Evolutionary conservation across 441 rosid species (phyloP).

Genomic region (Daphne laureola): DNA sequence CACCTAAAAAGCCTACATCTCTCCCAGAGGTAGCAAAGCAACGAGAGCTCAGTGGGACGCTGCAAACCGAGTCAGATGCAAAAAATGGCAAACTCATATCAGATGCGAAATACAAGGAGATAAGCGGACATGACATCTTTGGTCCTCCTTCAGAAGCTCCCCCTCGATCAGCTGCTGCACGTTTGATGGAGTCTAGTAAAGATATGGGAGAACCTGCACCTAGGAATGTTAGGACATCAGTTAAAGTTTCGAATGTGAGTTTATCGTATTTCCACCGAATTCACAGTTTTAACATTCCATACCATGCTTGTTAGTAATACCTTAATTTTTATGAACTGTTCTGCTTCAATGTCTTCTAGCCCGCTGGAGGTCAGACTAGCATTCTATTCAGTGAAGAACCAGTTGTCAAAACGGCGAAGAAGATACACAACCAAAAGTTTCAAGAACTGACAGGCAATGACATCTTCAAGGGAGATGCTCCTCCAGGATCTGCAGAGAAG

Average conservation of each 20-base stretch:
- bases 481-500: slow-evolving; percentile 50
- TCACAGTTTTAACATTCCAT: no score
- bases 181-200: slow-evolving; percentile 29
- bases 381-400: slow-evolving; percentile 48
- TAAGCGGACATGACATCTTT: slow-evolving; percentile 48
- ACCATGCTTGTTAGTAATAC: not conserved
- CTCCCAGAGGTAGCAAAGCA: slow-evolving; percentile 49
- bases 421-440: slow-evolving; percentile 45
- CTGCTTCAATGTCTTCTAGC: slow-evolving; percentile 27
- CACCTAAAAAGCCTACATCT: slow-evolving; percentile 49
- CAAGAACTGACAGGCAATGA: slow-evolving; percentile 51
- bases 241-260: slow-evolving; percentile 67
- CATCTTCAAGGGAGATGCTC: slow-evolving; percentile 44
- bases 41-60: slow-evolving; percentile 51
- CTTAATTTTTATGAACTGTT: not conserved
- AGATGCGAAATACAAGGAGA: slow-evolving; percentile 42
- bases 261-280: not conserved
- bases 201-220: slow-evolving; percentile 53
- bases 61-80: slow-evolving; percentile 31
- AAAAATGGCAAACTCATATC: slow-evolving; percentile 48
- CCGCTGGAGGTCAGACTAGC: slow-evolving; percentile 91
- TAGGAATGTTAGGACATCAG: slow-evolving; percentile 72
- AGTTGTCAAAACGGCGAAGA: slow-evolving; percentile 39
- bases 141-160: slow-evolving; percentile 45
- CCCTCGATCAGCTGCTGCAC: slow-evolving; percentile 41